Percentiles rank a stretch among this genome's conserved stretches.
Evolutionary conservation across 148 eudicot genomes (phyloP).

Genomic region (Spergularia bocconei): DNA sequence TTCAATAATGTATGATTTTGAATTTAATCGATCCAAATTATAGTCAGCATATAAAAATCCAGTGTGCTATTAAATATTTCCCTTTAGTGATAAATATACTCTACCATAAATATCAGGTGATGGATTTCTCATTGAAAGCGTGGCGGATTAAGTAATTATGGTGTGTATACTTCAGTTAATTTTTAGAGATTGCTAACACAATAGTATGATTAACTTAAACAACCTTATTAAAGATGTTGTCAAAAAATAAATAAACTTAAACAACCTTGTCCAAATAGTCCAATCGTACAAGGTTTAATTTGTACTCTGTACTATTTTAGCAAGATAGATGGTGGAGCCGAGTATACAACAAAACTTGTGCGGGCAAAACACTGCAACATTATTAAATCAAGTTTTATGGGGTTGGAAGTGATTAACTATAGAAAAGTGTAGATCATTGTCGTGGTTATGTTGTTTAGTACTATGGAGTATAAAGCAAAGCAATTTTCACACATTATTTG

Average conservation of each 20-base stretch:
- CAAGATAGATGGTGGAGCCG: conserved; percentile 14
- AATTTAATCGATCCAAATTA: too few relatives aligned
- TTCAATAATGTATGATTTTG: too few relatives aligned
- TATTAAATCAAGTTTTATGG: background rate
- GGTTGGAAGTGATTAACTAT: conserved; percentile 10
- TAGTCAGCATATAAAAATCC: too few relatives aligned
- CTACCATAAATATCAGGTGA: too few relatives aligned
- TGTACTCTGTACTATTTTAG: background rate
- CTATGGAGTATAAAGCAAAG: conserved; percentile 10
- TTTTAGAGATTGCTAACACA: too few relatives aligned
- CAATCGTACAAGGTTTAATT: conserved; percentile 1
- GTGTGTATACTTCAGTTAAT: too few relatives aligned
- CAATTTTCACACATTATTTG: conserved; percentile 11
- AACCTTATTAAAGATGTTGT: background rate
- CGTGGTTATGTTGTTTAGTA: conserved; percentile 14
- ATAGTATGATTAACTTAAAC: too few relatives aligned
- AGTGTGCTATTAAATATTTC: too few relatives aligned
- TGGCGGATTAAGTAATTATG: too few relatives aligned
- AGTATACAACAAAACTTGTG: conserved; percentile 9
- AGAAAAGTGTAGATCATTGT: conserved; percentile 15
- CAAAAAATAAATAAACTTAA: background rate
- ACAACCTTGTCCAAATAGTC: background rate
- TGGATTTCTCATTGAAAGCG: too few relatives aligned
- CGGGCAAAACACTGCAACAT: conserved; percentile 13
- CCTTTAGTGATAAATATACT: too few relatives aligned